Evolutionary conservation across 2,329 filamentous ascomycete species (phyloP), one percentile per base, ranked within the genome.

Genomic region (Aspergillus pseudoglaucus): DNA sequence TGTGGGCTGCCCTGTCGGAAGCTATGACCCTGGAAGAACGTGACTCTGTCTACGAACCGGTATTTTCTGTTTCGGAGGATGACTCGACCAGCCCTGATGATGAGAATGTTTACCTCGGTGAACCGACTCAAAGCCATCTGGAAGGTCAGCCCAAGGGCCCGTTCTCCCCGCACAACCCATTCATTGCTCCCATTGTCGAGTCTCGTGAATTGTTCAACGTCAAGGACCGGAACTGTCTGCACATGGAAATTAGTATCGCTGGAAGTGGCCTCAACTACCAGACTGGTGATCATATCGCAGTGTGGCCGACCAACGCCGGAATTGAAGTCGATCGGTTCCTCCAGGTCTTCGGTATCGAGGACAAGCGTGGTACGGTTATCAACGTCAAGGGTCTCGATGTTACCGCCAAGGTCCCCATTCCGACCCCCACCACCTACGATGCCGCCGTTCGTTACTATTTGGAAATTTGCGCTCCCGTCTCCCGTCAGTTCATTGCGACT

Each of bases 271-370:
- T 98, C 53, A 83, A 80, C 40, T 98, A 98, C 75, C 89, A 94
- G 60, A 98, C 93, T 45, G 93, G 93, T 67, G 94, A 98, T 66
- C 94, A 98, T 70, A 87, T 98, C 63, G 93, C 93, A 38, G 74
- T 98, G 61, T 98, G 94, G 94, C 93, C 94, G 33, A 95, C 89
- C 44, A 98, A 98, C 69, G 78, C 93, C 49, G 93, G 93, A 49
- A 83, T 82, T 55, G 91, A 97, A 69, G 91, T 96, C 41, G 89
- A 97, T 62, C 83, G 89, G 46, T 90, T 98, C 72, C 75, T 98
- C 55, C 78, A 83, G 59, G 79, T 93, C 47, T 79, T 94, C 55
- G 89, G 82, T 53, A 80, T 96, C 37, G 73, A 76, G 44, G 77
- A 83, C 22, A 95, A 95, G 76, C 83, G 85, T 51, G 74, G 95